phyloP scores from a whole-genome alignment of 2,329 filamentous ascomycete species.

The Madurella fahalii region DNA sequence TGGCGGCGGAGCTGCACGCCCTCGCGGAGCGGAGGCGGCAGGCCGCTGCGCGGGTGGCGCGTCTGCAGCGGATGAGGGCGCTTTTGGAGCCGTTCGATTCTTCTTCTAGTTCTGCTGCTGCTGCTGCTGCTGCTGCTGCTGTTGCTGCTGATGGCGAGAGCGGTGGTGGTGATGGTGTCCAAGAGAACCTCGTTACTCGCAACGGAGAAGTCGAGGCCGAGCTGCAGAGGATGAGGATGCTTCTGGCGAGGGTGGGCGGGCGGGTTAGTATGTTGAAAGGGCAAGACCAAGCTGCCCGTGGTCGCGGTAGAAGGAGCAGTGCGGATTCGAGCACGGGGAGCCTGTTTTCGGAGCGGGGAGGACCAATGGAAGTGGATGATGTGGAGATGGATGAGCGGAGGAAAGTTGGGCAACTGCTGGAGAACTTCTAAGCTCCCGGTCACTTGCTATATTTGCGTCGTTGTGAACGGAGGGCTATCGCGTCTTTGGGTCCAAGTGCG shows the following conservation, averaged over 20 bases:
- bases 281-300: background rate
- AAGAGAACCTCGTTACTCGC: slow-evolving; percentile 63
- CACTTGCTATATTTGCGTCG: too few species aligned
- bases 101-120: background rate
- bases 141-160: slow-evolving; percentile 16
- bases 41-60: slow-evolving; percentile 36
- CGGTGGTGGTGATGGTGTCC: slow-evolving; percentile 40
- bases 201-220: slow-evolving; percentile 63
- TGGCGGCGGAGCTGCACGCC: slow-evolving; percentile 45
- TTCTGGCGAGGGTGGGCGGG: slow-evolving; percentile 57
- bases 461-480: background rate
- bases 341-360: slow-evolving; percentile 2
- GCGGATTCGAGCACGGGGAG: slow-evolving; percentile 5
- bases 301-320: background rate
- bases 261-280: slow-evolving; percentile 37
- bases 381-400: slow-evolving; percentile 38
- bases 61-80: slow-evolving; percentile 45
- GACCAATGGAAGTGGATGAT: slow-evolving; percentile 31
- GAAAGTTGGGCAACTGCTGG: slow-evolving; percentile 36
- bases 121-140: background rate
- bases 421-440: slow-evolving; percentile 11
- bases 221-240: slow-evolving; percentile 60
- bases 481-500: background rate
- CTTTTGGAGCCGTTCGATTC: slow-evolving; percentile 47
- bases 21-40: slow-evolving; percentile 45